Evolutionary conservation across 2,329 filamentous ascomycete species (phyloP).

Genomic region (Nothophaeocryptopus gaeumannii): DNA sequence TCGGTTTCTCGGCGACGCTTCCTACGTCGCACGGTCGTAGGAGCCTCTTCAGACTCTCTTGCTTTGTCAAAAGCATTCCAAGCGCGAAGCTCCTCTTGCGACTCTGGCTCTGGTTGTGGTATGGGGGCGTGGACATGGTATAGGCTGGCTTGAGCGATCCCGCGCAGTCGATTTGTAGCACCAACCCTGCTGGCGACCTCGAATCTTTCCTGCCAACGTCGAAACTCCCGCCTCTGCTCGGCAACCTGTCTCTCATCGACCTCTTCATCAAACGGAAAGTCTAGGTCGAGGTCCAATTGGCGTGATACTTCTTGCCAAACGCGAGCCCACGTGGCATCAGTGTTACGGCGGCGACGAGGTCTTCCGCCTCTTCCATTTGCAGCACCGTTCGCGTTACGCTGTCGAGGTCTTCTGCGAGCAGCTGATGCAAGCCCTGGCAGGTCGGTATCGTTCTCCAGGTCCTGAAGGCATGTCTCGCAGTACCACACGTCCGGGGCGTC

Average conservation of each 20-base stretch:
- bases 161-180: constrained; percentile 56
- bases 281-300: constrained; percentile 70
- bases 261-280: constrained; percentile 81
- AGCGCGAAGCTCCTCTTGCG: constrained; percentile 74
- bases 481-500: constrained; percentile 65
- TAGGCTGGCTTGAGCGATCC: constrained; percentile 55
- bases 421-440: constrained; percentile 28
- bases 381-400: constrained; percentile 16
- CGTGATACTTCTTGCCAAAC: constrained; percentile 92
- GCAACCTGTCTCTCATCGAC: constrained; percentile 57
- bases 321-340: constrained; percentile 63
- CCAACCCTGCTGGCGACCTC: constrained; percentile 78
- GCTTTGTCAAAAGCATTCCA: constrained; percentile 91
- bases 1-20: constrained; percentile 73
- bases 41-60: constrained; percentile 61
- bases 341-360: constrained; percentile 30
- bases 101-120: constrained; percentile 60
- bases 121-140: constrained; percentile 34
- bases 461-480: constrained; percentile 71
- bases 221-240: constrained; percentile 56
- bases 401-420: constrained; percentile 25
- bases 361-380: constrained; percentile 4
- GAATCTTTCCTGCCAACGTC: constrained; percentile 79
- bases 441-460: constrained; percentile 30
- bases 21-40: constrained; percentile 40